These are phyloP conservation scores for Amanita polypyramis DNA, from an alignment of 768 basidiomycete species.

Conservation along the genomic window DNA sequence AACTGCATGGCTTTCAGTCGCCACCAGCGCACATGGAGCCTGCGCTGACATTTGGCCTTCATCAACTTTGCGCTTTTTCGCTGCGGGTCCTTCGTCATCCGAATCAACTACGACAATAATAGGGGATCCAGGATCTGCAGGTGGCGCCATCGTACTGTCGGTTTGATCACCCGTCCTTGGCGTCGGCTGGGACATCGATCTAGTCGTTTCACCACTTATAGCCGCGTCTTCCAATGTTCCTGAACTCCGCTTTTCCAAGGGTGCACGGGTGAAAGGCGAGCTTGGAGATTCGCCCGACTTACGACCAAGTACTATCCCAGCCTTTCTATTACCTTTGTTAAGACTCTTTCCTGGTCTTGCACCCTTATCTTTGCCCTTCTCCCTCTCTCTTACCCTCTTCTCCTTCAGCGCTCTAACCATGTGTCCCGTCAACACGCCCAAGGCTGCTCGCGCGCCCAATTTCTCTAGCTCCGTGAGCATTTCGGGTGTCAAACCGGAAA, in stretches of 20 bases:
- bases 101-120: constrained; percentile 55
- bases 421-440: constrained; percentile 73
- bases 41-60: constrained; percentile 6
- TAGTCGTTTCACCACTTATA: neutral
- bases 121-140: constrained; percentile 35
- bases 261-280: constrained; percentile 36
- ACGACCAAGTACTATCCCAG: neutral
- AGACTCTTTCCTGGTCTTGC: constrained; percentile 24
- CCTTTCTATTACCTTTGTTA: constrained; percentile 19
- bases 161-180: constrained; percentile 5
- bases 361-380: constrained; percentile 24
- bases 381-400: constrained; percentile 36
- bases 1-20: neutral
- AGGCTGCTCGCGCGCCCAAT: constrained; percentile 73
- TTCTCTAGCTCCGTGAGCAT: constrained; percentile 68
- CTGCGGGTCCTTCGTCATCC: constrained; percentile 41
- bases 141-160: constrained; percentile 5
- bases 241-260: constrained; percentile 18
- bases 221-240: neutral
- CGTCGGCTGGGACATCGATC: neutral
- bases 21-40: neutral
- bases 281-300: constrained; percentile 7
- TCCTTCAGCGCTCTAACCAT: constrained; percentile 84
- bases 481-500: constrained; percentile 63
- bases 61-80: constrained; percentile 46